Base-by-base conservation (phyloP, 2,329 filamentous ascomycete species). In the Ascosphaera pollenicola region DNA sequence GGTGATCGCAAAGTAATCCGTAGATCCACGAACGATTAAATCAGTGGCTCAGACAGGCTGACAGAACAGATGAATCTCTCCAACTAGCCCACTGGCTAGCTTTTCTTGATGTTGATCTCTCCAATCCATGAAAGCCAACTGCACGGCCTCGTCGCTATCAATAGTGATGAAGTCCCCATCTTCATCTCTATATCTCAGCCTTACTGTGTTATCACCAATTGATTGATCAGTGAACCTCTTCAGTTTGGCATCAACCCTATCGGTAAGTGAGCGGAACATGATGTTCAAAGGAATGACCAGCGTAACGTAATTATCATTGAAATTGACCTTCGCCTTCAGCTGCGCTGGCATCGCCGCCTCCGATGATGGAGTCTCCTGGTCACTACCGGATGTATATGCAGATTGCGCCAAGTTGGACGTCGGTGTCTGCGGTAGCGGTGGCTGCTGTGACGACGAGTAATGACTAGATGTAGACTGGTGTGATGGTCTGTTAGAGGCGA, bases 201-300 rank as follows among this genome's bases (percentile, higher is more conserved):
- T 83, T 48, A 94, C 73, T 47, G 78, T 76, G 44, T 82, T 80
- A 51, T 73, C 78, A 48, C 75, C 75, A 51, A 94, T 85, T 39
- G 79, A 85, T 53, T 81, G 79, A 48, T 70, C 77, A 16, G 83
- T 92, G 49, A 85, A 85, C 40, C 82, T 75, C 43, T 79, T 79
- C 42, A 98, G 70, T 57, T 98, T 98, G 19, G 84, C 83, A 52
- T 98, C 89, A 49, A 98, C 94, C 8, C 89, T 79, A 54, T 95
- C 89, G 46, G 89, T 84, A 40, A 98, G 67, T 17, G 82, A 89
- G 47, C 89, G 82, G 58, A 91, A 95, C 32, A 82, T 78, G 50
- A 95, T 95, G 54, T 91, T 93, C 58, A 83, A 91, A 24, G 83
- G 80, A 34, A 93, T 91, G 8, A 98, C 87, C n/a, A 98, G 68